Base-by-base conservation (phyloP, 169 alveolate genomes). In the Cryptosporidium canis region DNA sequence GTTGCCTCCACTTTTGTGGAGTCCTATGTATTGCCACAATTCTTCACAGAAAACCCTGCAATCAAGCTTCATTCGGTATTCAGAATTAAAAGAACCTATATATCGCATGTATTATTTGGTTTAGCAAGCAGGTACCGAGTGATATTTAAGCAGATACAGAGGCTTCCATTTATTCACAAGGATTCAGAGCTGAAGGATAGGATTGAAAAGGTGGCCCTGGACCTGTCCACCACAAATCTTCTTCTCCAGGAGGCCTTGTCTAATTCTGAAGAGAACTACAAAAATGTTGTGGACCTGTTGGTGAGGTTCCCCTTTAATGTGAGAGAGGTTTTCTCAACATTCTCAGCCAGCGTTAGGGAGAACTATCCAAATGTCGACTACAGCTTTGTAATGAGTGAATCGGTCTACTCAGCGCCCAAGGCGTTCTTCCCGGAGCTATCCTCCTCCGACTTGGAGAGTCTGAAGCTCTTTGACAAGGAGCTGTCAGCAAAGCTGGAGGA, bases 281-380 rank as follows among this genome's bases (percentile, higher is more conserved):
- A 41, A 29, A 58, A 33, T 21, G 65, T 77, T 35, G 87, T 64
- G 14, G 70, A 41, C 7, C 29, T 77, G 14, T 31, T 77, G 11
- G 55, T 27, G 4, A 45, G 61, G 27, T 77, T 77, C 14, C 71
- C 87, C 24, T 77, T 58, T 24, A 77, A 77, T 18, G 66, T 77
- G 9, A 77, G 29, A 44, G 72, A 61, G n/a, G 64, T 41, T 12
- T n/a, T 77, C 24, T 35, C 72, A 58, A 77, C 35, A 21, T 58
- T 77, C 29, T 77, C 87, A 8, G 61, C 68, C 11, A n/a, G 61
- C n/a, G 27, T 58, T 41, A 24, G 71, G 27, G 48, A 27, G 4
- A 35, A 55, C 9, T 70, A 70, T 70, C 87, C 68, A 77, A 61
- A 77, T 27, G 11, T 37, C 16, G 87, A 77, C 27, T 77, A 77